phyloP scores from a whole-genome alignment of 2,329 filamentous ascomycete species.

The Beauveria asiatica region DNA sequence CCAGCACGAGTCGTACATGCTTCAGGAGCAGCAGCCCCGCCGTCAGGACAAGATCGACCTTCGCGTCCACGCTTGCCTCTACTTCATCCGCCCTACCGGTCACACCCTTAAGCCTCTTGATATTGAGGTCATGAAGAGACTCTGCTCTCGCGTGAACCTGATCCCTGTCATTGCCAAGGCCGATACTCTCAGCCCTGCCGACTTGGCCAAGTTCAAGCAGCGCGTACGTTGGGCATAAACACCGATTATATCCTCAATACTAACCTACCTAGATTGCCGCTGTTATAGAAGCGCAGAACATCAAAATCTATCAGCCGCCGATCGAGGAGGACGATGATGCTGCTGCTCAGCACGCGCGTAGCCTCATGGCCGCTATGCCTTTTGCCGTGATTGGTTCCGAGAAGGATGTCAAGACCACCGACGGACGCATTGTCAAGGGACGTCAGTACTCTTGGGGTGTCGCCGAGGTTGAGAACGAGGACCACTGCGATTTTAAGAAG shows the following conservation, averaged over 20 bases:
- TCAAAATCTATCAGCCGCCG: slow-evolving; percentile 98
- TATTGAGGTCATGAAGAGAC: slow-evolving; percentile 99
- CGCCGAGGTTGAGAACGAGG: slow-evolving; percentile 98
- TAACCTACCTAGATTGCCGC: slow-evolving; percentile 63
- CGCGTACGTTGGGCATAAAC: slow-evolving; percentile 52
- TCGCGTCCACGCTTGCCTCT: slow-evolving; percentile 94
- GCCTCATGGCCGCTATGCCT: slow-evolving; percentile 93
- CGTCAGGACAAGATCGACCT: slow-evolving; percentile 98
- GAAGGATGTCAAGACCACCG: slow-evolving; percentile 95
- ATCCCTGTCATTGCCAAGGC: slow-evolving; percentile 99
- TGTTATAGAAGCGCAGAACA: slow-evolving; percentile 95
- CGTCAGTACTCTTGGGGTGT: slow-evolving; percentile 99
- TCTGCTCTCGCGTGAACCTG: slow-evolving; percentile 95
- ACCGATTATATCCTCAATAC: slow-evolving; percentile 3
- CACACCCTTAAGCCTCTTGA: slow-evolving; percentile 98
- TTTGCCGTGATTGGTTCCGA: slow-evolving; percentile 98
- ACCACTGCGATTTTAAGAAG: slow-evolving; percentile 99
- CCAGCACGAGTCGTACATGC: slow-evolving; percentile 99
- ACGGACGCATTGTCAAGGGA: slow-evolving; percentile 96
- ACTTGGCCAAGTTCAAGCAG: slow-evolving; percentile 90
- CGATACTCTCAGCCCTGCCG: slow-evolving; percentile 87
- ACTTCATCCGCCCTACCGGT: slow-evolving; percentile 98
- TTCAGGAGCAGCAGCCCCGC: slow-evolving; percentile 98
- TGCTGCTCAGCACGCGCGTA: slow-evolving; percentile 87
- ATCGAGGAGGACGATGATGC: slow-evolving; percentile 97